These are phyloP conservation scores for Trichoderma sp. DNA, from an alignment of 2,329 filamentous ascomycete genomes.

Conservation along the genomic window DNA sequence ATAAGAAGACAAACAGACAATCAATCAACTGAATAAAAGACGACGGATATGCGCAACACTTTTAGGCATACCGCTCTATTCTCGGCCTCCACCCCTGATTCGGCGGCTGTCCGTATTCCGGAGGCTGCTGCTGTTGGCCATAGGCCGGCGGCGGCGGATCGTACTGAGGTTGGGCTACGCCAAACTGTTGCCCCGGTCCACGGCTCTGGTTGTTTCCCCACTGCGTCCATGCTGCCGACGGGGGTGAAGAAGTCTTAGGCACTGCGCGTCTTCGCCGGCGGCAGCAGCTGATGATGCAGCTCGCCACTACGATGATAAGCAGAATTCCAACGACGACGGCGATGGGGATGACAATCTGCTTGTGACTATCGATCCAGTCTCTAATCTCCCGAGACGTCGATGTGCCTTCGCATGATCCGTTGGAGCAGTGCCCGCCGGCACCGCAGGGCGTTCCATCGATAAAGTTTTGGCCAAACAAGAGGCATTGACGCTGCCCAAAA, in stretches of 20 bases:
- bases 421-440: constrained; percentile 74
- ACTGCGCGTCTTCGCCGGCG: constrained; percentile 29
- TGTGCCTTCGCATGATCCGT: constrained; percentile 73
- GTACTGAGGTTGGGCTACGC: not conserved
- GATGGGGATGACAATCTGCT: constrained; percentile 79
- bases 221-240: constrained; percentile 23
- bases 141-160: constrained; percentile 16
- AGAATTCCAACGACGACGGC: constrained; percentile 69
- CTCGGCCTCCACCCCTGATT: constrained; percentile 22
- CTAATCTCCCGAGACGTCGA: constrained; percentile 68
- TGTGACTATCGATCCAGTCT: constrained; percentile 75
- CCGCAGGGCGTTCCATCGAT: constrained; percentile 85
- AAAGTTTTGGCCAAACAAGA: constrained; percentile 83
- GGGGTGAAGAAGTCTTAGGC: constrained; percentile 25
- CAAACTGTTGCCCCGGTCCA: not conserved
- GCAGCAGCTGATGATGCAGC: constrained; percentile 59
- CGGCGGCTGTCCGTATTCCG: constrained; percentile 4
- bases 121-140: constrained; percentile 5
- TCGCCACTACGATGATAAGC: constrained; percentile 64
- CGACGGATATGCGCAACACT: not conserved
- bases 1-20: not conserved
- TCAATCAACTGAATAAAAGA: not conserved
- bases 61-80: constrained; percentile 34
- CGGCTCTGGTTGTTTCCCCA: constrained; percentile 5
- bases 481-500: constrained; percentile 52